These are phyloP conservation scores for Rhizopogon vesiculosus DNA, from an alignment of 768 basidiomycete genomes.

Conservation along the genomic window DNA sequence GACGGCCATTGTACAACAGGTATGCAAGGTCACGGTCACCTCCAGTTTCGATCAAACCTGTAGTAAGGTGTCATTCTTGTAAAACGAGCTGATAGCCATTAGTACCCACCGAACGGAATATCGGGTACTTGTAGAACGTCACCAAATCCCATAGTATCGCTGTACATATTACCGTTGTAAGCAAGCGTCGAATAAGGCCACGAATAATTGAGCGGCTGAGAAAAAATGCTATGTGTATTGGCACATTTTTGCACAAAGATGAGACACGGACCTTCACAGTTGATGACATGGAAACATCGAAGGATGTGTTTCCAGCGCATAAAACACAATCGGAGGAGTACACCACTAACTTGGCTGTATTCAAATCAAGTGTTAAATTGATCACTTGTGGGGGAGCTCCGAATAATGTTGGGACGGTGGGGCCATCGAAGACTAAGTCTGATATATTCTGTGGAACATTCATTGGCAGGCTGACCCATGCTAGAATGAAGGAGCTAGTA, in stretches of 20 bases:
- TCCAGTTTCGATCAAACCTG: slow-evolving; percentile 14
- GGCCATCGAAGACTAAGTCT: background rate
- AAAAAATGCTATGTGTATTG: background rate
- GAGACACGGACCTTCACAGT: slow-evolving; percentile 18
- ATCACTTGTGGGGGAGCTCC: slow-evolving; percentile 7
- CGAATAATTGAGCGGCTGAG: slow-evolving; percentile 12
- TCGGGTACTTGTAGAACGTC: slow-evolving; percentile 12
- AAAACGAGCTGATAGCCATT: background rate
- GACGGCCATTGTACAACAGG: slow-evolving; percentile 16
- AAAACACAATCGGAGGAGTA: slow-evolving; percentile 17
- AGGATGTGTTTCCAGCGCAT: slow-evolving; percentile 14
- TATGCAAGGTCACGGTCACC: slow-evolving; percentile 9
- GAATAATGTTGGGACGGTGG: background rate
- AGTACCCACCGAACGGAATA: slow-evolving; percentile 12
- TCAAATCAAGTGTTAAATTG: slow-evolving; percentile 11
- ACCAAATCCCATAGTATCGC: slow-evolving; percentile 15
- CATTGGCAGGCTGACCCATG: slow-evolving; percentile 19
- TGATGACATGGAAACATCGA: slow-evolving; percentile 19
- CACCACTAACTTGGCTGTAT: slow-evolving; percentile 12
- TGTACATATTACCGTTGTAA: slow-evolving; percentile 13
- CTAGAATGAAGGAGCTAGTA: slow-evolving; percentile 3
- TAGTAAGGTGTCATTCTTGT: slow-evolving; percentile 1
- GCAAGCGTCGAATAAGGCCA: slow-evolving; percentile 12
- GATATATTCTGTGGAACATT: background rate
- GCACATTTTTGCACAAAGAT: background rate